phyloP scores from a whole-genome alignment of 768 basidiomycete species.

The Kwoniella botswanensis region DNA sequence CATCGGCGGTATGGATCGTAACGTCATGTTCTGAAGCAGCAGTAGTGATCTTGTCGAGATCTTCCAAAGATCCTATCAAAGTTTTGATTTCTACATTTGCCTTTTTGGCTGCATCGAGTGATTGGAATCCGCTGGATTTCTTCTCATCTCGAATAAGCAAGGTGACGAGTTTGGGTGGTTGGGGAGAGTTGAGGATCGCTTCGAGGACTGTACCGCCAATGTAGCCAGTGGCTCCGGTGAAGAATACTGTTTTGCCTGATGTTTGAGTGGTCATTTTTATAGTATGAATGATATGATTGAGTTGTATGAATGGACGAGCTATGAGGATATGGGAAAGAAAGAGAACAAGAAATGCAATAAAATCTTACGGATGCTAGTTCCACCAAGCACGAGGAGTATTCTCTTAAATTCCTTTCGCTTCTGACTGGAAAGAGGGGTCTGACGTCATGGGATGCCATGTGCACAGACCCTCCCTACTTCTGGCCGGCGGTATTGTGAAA shows the following conservation, averaged over 20 bases:
- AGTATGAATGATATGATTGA: background rate
- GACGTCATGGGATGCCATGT: too few relatives aligned
- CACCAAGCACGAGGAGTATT: background rate
- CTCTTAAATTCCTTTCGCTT: background rate
- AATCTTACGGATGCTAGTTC: background rate
- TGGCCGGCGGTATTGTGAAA: too few relatives aligned
- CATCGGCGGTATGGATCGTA: constrained; percentile 48
- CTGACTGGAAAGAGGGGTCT: too few relatives aligned
- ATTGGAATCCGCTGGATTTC: constrained; percentile 43
- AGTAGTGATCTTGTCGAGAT: constrained; percentile 45
- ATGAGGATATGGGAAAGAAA: constrained; percentile 2
- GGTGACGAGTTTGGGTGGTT: constrained; percentile 43
- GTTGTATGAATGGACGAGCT: background rate
- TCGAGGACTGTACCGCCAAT: constrained; percentile 22
- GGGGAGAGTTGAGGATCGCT: constrained; percentile 21
- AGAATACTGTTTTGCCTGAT: constrained; percentile 27
- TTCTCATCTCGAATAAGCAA: constrained; percentile 40
- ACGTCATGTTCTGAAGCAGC: constrained; percentile 48
- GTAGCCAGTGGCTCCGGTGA: constrained; percentile 31
- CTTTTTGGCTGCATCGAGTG: constrained; percentile 30
- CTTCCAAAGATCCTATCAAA: constrained; percentile 44
- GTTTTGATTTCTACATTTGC: constrained; percentile 33
- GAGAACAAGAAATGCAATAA: background rate
- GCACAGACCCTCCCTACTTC: too few relatives aligned
- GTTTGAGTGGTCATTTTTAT: constrained; percentile 11